Percentiles rank a stretch among this genome's conserved stretches.
Conservation (phyloP, 306 rosid genomes). For the Trifolium fragiferum region DNA sequence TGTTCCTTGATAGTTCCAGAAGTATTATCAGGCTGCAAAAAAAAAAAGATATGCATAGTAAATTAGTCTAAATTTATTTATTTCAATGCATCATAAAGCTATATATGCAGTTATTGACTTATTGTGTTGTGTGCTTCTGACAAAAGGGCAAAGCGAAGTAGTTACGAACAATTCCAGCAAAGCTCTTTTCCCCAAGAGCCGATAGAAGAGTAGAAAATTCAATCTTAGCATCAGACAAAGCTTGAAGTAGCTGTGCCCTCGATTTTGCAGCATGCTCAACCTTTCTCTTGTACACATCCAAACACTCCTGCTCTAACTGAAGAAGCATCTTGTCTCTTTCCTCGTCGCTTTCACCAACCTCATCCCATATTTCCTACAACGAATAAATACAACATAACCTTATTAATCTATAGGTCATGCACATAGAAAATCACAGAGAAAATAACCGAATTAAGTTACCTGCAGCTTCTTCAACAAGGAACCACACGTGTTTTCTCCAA, state of each 20-base stretch:
- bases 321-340: conserved; percentile 96
- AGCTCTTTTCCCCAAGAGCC: conserved; percentile 85
- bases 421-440: background rate
- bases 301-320: conserved; percentile 95
- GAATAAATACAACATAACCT: conserved; percentile 20
- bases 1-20: conserved; percentile 59
- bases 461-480: conserved; percentile 90
- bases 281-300: conserved; percentile 96
- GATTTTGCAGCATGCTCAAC: conserved; percentile 95
- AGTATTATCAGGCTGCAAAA: conserved; percentile 50
- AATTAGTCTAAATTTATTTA: conserved; percentile 28
- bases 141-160: conserved; percentile 23
- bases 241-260: conserved; percentile 91
- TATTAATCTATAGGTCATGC: conserved; percentile 19
- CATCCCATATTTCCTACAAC: conserved; percentile 94
- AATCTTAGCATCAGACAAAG: conserved; percentile 77
- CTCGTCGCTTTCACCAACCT: conserved; percentile 96
- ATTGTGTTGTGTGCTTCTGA: background rate
- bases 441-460: conserved; percentile 51
- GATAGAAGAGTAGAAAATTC: conserved; percentile 85
- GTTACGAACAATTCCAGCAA: conserved; percentile 54
- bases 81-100: conserved; percentile 20
- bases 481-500: conserved; percentile 83
- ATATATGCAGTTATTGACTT: background rate
- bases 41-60: conserved; percentile 3